Evolutionary conservation across 2,329 filamentous ascomycete species (phyloP), one percentile per base, ranked within the genome.

Genomic region (Fusarium euwallaceae): DNA sequence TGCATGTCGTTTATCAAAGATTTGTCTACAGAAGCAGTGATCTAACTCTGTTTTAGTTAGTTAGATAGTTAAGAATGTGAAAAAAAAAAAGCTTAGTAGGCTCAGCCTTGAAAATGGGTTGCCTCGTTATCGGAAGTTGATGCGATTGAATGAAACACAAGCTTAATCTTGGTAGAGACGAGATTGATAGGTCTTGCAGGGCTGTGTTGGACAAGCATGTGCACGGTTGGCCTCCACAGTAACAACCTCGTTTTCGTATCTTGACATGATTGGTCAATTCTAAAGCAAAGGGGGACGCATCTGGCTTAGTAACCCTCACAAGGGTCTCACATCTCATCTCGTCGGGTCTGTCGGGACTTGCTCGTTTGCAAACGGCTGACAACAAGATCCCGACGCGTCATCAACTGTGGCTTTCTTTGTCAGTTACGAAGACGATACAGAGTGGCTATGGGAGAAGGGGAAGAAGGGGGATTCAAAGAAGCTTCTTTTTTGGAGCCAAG

Each of bases 171-270:
- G 22, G 20, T 53, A 5, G 4, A 39, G 20, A 45, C 43, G 43
- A 45, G 11, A 22, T 14, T 32, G 29, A 32, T 32, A 9, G 41
- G 41, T 20, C 11, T 45, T 22, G 41, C 16, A 45, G 41, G 11
- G 41, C 41, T 16, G 41, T n/a, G 14, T 22, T 16, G 16, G 20
- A 29, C 11, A 32, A 32, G 29, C 29, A 5, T 24, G 32, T 56
- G 32, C 29, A 56, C 12, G 53, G 53, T 22, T 36, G 32, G 11
- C 34, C 24, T 55, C 53, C 27, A 37, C 22, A 29, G 29, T 61
- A 61, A 66, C 8, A 24, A 41, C 55, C 56, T 43, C 64, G 64
- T 66, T 66, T n/a, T 66, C 64, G 64, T 16, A 66, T 61, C n/a
- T 20, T 3, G 20, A n/a, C 4, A 7, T 36, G 16, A 62, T 66